Conservation (phyloP, 495 filamentous ascomycete species). For the Daldinia caldariorum region DNA sequence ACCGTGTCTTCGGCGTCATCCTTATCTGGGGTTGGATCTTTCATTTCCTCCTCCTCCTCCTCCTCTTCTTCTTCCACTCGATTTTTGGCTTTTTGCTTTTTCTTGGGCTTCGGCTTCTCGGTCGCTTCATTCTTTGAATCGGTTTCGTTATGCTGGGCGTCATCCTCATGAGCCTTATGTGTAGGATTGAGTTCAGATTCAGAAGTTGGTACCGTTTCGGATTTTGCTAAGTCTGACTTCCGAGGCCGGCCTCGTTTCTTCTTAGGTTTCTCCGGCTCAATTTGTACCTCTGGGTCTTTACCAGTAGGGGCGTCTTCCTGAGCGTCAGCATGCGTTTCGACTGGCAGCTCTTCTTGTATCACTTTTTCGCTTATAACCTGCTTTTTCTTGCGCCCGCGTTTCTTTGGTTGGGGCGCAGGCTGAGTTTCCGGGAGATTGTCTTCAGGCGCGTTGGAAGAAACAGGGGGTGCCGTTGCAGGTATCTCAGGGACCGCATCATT, state of each 20-base stretch:
- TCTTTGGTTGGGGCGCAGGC: conserved; percentile 33
- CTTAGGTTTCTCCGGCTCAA: conserved; percentile 35
- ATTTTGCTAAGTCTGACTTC: conserved; percentile 39
- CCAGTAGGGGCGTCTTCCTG: background rate
- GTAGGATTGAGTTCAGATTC: conserved; percentile 10
- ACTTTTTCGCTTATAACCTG: conserved; percentile 12
- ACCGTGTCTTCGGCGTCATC: conserved; percentile 22
- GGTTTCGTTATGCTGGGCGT: background rate
- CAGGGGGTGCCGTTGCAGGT: conserved; percentile 21
- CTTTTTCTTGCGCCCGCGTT: conserved; percentile 48
- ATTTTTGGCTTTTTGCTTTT: conserved; percentile 10
- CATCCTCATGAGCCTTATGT: background rate
- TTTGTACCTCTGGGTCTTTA: conserved; percentile 17
- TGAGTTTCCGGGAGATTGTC: conserved; percentile 15
- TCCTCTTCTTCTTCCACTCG: background rate
- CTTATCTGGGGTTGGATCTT: conserved; percentile 2
- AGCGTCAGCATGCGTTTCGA: conserved; percentile 9
- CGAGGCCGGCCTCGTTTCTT: conserved; percentile 44
- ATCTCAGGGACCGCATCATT: conserved; percentile 18
- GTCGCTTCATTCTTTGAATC: background rate
- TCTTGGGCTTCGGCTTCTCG: conserved; percentile 19
- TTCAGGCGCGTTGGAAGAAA: conserved; percentile 5
- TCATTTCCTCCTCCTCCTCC: background rate
- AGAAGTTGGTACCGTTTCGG: conserved; percentile 4
- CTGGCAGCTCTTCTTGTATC: background rate